Conservation (phyloP, 176 grass and related monocot species). For the Miscanthus lutarioriparius region DNA sequence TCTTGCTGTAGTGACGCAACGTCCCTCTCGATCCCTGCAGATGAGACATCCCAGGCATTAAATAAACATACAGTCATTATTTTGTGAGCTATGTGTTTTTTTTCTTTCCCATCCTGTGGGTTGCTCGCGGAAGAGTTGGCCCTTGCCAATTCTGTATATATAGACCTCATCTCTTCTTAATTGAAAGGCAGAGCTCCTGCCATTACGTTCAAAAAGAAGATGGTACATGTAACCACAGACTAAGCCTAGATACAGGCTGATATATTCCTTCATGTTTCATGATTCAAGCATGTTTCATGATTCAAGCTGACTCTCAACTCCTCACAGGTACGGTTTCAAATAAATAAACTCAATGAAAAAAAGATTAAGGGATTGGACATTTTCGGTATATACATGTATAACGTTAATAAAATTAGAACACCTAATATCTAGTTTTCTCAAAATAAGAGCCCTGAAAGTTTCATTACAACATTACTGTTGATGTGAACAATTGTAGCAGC, state of each 20-base stretch:
- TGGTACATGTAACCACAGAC: not conserved
- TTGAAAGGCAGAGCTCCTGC: not conserved
- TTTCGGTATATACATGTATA: not conserved
- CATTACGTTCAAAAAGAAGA: not conserved
- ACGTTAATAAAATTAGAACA: not conserved
- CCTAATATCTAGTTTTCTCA: not conserved
- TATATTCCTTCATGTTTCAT: slow-evolving; percentile 9
- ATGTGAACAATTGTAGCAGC: not conserved
- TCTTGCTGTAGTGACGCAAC: slow-evolving; percentile 75
- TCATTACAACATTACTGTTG: not conserved
- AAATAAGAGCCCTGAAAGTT: slow-evolving; percentile 9
- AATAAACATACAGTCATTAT: not conserved
- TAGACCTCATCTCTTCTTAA: not conserved
- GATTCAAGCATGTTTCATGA: slow-evolving; percentile 6
- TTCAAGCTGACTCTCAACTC: slow-evolving; percentile 2
- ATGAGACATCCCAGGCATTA: slow-evolving; percentile 24
- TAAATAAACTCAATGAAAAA: slow-evolving; percentile 13
- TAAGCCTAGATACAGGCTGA: not conserved
- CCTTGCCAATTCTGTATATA: not conserved
- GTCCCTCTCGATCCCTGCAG: slow-evolving; percentile 83
- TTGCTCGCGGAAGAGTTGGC: not conserved
- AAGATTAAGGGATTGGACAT: slow-evolving; percentile 1
- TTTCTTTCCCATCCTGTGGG: not conserved
- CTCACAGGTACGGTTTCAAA: not conserved
- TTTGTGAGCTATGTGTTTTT: not conserved